A percentile compares a stretch with the other conserved stretches of the same genome.
Conservation (phyloP, 192 early-diverging fungal species). For the Cladochytrium replicatum region DNA sequence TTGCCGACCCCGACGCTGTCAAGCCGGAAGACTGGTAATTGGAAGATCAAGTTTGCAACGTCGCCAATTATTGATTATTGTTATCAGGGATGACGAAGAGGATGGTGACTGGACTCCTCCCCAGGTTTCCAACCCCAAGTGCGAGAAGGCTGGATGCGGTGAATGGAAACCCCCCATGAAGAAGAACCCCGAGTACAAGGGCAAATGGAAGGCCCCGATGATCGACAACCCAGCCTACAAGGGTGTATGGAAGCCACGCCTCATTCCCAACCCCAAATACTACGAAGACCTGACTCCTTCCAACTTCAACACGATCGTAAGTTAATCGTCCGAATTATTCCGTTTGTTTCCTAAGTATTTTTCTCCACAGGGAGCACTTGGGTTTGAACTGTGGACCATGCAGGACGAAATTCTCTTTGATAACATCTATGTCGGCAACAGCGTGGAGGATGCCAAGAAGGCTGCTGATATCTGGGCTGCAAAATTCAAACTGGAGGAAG, state of each 20-base stretch:
- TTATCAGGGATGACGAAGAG: constrained; percentile 66
- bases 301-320: constrained; percentile 66
- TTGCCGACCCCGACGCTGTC: constrained; percentile 67
- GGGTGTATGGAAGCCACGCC: constrained; percentile 75
- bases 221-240: constrained; percentile 92
- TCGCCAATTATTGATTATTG: too few relatives aligned
- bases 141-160: constrained; percentile 62
- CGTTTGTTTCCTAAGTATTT: constrained; percentile 3
- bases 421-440: constrained; percentile 83
- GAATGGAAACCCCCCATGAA: constrained; percentile 75
- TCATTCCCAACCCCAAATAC: constrained; percentile 76
- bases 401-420: constrained; percentile 78
- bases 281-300: constrained; percentile 71
- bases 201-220: constrained; percentile 75
- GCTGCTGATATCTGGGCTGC: constrained; percentile 67
- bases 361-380: constrained; percentile 51
- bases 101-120: constrained; percentile 86
- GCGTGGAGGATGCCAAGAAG: constrained; percentile 50
- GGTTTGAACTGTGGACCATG: constrained; percentile 94
- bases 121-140: constrained; percentile 74
- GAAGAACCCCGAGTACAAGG: constrained; percentile 88
- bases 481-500: constrained; percentile 64
- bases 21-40: constrained; percentile 82
- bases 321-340: constrained; percentile 9
- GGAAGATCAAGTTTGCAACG: constrained; percentile 6